phyloP scores from a whole-genome alignment of 805 yeast genomes.

The Candida anglica region DNA sequence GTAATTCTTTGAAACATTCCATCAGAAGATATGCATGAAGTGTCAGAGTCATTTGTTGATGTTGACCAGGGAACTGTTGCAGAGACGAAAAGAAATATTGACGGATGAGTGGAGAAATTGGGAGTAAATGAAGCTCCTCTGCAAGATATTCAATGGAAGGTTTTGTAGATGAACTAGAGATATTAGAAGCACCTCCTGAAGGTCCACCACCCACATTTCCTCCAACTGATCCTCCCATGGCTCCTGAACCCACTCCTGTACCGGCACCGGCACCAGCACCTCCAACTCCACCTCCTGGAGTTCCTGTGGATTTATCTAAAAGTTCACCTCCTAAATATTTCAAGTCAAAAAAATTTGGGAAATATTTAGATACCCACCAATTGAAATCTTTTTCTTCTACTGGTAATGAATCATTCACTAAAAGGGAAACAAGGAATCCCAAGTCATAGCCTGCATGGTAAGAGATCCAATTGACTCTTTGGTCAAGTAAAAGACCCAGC shows the following conservation, averaged over 20 bases:
- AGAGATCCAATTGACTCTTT: conserved; percentile 77
- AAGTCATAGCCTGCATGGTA: conserved; percentile 94
- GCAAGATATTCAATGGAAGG: conserved; percentile 60
- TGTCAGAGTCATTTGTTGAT: conserved; percentile 44
- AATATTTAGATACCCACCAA: conserved; percentile 63
- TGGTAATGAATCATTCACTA: conserved; percentile 77
- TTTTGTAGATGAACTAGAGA: conserved; percentile 18
- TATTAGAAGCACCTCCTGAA: not conserved
- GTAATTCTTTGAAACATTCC: conserved; percentile 60
- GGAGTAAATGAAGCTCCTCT: conserved; percentile 62
- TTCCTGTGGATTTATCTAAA: conserved; percentile 8
- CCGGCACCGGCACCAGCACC: too few relatives aligned
- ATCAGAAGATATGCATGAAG: conserved; percentile 61
- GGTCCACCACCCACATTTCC: too few relatives aligned
- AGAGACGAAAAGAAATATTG: conserved; percentile 27
- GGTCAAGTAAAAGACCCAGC: conserved; percentile 78
- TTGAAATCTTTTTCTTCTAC: conserved; percentile 74
- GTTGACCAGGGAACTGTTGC: conserved; percentile 18
- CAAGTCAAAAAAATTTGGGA: conserved; percentile 82
- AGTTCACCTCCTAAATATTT: conserved; percentile 48
- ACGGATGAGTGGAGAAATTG: conserved; percentile 50
- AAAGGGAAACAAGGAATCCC: conserved; percentile 78
- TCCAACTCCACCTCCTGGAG: too few relatives aligned
- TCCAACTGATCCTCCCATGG: too few relatives aligned
- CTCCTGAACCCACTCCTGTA: too few relatives aligned